A percentile compares a stretch with the other conserved stretches of the same genome.
Evolutionary conservation across 176 grass and related monocot genomes (phyloP).

Genomic region (Leersia perrieri): DNA sequence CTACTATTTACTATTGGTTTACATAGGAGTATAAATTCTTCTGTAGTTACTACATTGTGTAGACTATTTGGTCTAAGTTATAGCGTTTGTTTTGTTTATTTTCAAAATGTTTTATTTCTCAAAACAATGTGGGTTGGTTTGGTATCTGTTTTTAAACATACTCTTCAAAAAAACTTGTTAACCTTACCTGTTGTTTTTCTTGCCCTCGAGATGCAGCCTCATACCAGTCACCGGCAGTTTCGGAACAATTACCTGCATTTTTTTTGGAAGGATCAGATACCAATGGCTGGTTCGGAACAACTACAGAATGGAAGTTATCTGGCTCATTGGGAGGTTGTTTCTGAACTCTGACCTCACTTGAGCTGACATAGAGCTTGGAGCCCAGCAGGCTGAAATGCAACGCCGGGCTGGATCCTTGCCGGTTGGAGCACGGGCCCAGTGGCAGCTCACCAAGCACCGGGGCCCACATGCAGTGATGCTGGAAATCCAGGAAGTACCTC

Average conservation of each 20-base stretch:
- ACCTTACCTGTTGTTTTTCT: slow-evolving; percentile 66
- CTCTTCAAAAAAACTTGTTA: neutral
- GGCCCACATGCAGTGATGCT: slow-evolving; percentile 75
- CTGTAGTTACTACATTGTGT: no score
- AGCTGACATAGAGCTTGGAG: slow-evolving; percentile 81
- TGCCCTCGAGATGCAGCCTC: slow-evolving; percentile 78
- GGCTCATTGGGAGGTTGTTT: neutral
- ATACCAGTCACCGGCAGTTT: slow-evolving; percentile 65
- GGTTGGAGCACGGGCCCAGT: slow-evolving; percentile 70
- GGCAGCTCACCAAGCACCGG: slow-evolving; percentile 70
- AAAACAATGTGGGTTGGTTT: no score
- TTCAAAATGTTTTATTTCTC: no score
- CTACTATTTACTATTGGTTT: no score
- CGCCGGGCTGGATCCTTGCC: slow-evolving; percentile 39
- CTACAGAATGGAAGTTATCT: neutral
- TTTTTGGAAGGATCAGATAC: neutral
- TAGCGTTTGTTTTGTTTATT: no score
- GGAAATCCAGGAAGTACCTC: slow-evolving; percentile 98
- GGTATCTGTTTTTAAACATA: no score
- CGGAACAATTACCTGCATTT: slow-evolving; percentile 53
- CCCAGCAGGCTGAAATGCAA: slow-evolving; percentile 70
- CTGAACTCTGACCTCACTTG: slow-evolving; percentile 42
- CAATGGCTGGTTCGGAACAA: neutral
- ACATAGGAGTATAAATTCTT: no score
- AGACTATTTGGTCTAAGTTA: no score